Evolutionary conservation across 2,329 filamentous ascomycete species (phyloP), one percentile per base, ranked within the genome.

Genomic region (Neonectria magnoliae): DNA sequence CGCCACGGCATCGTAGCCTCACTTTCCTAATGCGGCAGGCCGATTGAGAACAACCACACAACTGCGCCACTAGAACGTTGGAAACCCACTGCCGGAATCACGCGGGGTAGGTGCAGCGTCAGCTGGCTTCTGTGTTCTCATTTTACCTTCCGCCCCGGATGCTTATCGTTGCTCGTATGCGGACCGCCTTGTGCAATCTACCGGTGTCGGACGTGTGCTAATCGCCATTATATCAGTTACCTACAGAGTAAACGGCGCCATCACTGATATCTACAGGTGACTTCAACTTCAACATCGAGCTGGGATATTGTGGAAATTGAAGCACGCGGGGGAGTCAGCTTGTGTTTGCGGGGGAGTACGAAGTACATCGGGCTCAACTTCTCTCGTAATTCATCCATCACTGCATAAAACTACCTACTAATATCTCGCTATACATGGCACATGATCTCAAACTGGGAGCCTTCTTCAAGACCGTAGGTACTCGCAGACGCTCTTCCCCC

Each of bases 401-500:
- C 36, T 8, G 2, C 9, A 31, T n/a, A 18, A 10, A 48, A n/a
- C 45, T 18, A 11, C 45, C 18, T 14, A 25, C 45, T 29, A 25
- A 13, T 6, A 25, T 16, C 5, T 47, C 20, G 18, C 18, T 25
- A 14, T 13, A 10, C 7, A 47, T 22, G 20, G 14, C 16, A 25
- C 20, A 22, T 47, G 27, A 47, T 25, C 36, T 16, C 36, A 47
- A 16, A 3, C 20, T 9, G 5, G 45, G 16, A 4, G 1, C 31
- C 25, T n/a, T 14, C 38, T 36, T 72, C 63, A 72, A 13, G 72
- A 64, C 31, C 83, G 76, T 62, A 87, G 66, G 72, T 83, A 87
- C 44, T 80, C 77, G 67, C 81, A 82, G 0, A 85, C 81, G 9
- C 76, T 74, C 70, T 79, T 80, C 0, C 82, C 83, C 85, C 85